These are phyloP conservation scores for Calocera viscosa DNA, from an alignment of 768 basidiomycete species.

Conservation along the genomic window DNA sequence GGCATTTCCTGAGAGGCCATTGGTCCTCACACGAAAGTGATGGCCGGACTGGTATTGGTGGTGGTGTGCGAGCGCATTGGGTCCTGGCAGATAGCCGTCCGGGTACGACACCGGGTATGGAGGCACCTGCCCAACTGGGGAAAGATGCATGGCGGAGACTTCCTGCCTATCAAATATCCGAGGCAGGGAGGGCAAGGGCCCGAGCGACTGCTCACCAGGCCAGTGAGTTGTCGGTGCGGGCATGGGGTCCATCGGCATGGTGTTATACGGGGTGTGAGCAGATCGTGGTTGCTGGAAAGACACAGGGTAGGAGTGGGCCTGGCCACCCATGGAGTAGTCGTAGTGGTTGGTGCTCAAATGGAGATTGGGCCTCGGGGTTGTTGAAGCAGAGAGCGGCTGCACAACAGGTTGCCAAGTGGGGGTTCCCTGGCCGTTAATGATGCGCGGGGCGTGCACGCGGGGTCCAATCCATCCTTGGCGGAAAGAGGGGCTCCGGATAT, in stretches of 20 bases:
- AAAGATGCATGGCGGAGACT: slow-evolving; percentile 7
- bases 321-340: neutral
- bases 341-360: slow-evolving; percentile 3
- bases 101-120: neutral
- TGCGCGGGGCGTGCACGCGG: neutral
- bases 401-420: neutral
- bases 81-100: neutral
- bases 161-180: slow-evolving; percentile 4
- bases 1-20: neutral
- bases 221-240: neutral
- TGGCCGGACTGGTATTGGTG: neutral
- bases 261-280: neutral
- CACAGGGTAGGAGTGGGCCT: neutral
- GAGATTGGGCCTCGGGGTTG: neutral
- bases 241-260: neutral
- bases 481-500: neutral
- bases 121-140: neutral
- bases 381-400: neutral
- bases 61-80: neutral
- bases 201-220: neutral
- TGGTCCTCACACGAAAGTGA: neutral
- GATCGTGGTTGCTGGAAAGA: neutral
- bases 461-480: neutral
- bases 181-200: neutral
- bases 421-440: neutral